Conservation (phyloP, 257 asterid species). For the Solanum medicagineum region DNA sequence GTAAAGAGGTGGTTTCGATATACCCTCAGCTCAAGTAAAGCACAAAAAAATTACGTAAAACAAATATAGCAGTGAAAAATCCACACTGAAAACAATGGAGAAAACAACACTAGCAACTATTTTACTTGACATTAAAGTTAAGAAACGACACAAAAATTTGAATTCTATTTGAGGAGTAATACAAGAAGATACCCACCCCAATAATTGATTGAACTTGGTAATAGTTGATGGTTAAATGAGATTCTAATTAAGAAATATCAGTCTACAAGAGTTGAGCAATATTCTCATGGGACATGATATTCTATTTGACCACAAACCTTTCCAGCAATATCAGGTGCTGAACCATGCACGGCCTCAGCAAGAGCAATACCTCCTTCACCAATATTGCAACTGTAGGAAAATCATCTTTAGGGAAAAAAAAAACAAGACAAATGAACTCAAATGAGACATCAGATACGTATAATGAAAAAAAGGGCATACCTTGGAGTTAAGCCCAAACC, state of each 20-base stretch:
- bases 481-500: conserved; percentile 97
- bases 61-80: neutral
- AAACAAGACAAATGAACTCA: neutral
- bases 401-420: neutral
- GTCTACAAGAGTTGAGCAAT: neutral
- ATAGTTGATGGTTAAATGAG: neutral
- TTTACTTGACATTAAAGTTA: neutral
- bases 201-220: neutral
- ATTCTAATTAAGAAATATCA: neutral
- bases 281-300: neutral
- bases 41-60: neutral
- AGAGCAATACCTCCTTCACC: conserved; percentile 99
- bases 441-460: neutral
- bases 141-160: neutral
- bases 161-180: neutral
- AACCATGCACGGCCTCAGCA: conserved; percentile 99
- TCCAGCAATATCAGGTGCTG: conserved; percentile 99
- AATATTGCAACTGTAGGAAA: conserved; percentile 54
- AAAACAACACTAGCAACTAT: neutral
- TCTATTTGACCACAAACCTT: conserved; percentile 34
- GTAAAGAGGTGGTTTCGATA: neutral
- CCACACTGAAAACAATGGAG: neutral
- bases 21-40: neutral
- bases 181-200: neutral
- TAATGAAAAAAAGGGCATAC: conserved; percentile 17